Evolutionary conservation across 257 asterid species (phyloP), one percentile per base, ranked within the genome.

Genomic region (Nicotiana noctiflora): DNA sequence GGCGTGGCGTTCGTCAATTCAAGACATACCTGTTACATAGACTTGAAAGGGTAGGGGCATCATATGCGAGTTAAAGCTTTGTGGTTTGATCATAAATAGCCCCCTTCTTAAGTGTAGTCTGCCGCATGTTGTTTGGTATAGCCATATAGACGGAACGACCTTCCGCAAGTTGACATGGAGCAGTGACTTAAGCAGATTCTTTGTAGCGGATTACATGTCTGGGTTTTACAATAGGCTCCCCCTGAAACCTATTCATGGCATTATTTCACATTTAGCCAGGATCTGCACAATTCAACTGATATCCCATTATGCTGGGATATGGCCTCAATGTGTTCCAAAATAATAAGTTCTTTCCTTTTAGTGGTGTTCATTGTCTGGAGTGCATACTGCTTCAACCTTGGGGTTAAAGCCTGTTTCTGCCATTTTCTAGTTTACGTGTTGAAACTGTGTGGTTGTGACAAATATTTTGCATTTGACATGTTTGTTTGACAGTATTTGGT

Each of bases 1-100:
- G 99, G 31, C 89, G 98, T 62, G 99, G 99, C 74, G 96, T 96
- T 87, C 95, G 99, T 46, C 99, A 96, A 83, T 94, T 96, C 84
- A 94, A 96, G 91, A 96, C 99, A 62, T 90, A 91, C 86, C 90
- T 96, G 78, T 84, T 92, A 49, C 95, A 91, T 82, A 91, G 94
- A 85, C 97, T 94, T 82, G 90, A 91, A 91, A 87, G 67, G 97
- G 99, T 91, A 86, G 62, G 80, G 44, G 59, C 75, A 59, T 76
- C 76, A 75, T 81, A 63, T 83, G 83, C 76, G 53, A 84, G 83
- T 81, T 65, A 21, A 72, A 83, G 81, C 75, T 79, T 32, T 60
- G 49, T 63, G 77, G 60, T 37, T 60, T 57, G 63, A 21, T 74
- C 57, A 63, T 70, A 25, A 78, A 76, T 21, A 70, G 61, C 66